phyloP scores from a whole-genome alignment of 768 basidiomycete genomes.

The Clathrus columnatus region DNA sequence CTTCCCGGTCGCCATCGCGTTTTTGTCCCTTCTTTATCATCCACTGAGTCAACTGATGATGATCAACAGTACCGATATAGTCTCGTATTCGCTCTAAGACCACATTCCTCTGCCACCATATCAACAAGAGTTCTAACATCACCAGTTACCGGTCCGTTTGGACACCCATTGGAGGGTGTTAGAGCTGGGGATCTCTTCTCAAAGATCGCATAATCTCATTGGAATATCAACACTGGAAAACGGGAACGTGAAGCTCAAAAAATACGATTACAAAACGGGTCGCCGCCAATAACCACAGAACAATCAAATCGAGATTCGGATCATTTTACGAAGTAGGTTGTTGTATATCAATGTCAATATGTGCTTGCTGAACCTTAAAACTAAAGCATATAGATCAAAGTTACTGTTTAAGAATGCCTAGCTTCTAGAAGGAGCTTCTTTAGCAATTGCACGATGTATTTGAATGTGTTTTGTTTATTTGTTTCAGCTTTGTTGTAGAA shows the following conservation, averaged over 20 bases:
- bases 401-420: too few relatives aligned
- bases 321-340: too few relatives aligned
- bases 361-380: too few relatives aligned
- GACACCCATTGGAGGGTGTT: slow-evolving; percentile 3
- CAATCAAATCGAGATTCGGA: too few relatives aligned
- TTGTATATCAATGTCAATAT: too few relatives aligned
- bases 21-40: slow-evolving; percentile 10
- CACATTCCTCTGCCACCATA: slow-evolving; percentile 10
- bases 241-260: slow-evolving; percentile 10
- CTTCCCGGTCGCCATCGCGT: slow-evolving; percentile 14
- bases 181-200: slow-evolving; percentile 11
- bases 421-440: too few relatives aligned
- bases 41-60: not conserved
- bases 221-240: slow-evolving; percentile 13
- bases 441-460: too few relatives aligned
- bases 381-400: too few relatives aligned
- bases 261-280: slow-evolving; percentile 3
- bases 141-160: slow-evolving; percentile 10
- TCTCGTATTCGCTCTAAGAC: slow-evolving; percentile 14
- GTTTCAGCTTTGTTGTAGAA: too few relatives aligned
- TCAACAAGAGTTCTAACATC: slow-evolving; percentile 12
- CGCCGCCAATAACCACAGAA: too few relatives aligned
- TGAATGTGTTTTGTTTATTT: too few relatives aligned
- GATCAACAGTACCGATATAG: slow-evolving; percentile 12
- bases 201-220: slow-evolving; percentile 13